phyloP scores from a whole-genome alignment of 2,329 filamentous ascomycete genomes.

The Colletotrichum acutatum region DNA sequence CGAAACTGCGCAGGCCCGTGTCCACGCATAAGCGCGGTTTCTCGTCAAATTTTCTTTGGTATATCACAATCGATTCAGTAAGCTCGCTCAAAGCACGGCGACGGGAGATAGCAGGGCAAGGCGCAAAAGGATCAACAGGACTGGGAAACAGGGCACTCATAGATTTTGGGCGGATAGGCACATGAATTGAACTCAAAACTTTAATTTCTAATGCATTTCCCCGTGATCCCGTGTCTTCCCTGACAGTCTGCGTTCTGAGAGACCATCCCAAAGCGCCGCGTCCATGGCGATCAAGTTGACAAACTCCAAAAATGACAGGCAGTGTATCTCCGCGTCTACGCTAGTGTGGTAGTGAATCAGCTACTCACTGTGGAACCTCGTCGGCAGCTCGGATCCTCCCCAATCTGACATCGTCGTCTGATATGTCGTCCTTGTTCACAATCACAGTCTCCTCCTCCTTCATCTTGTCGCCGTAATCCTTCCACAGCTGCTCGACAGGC shows the following conservation, averaged over 20 bases:
- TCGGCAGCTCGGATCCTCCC: constrained; percentile 26
- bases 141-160: constrained; percentile 21
- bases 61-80: background rate
- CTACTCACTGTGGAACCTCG: background rate
- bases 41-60: constrained; percentile 4
- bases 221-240: background rate
- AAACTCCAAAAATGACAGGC: background rate
- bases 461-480: constrained; percentile 68
- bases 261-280: background rate
- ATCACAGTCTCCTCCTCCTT: constrained; percentile 37
- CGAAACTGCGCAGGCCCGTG: constrained; percentile 39
- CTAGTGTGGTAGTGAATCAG: no score
- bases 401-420: constrained; percentile 35
- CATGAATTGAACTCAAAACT: background rate
- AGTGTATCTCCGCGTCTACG: background rate
- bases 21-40: constrained; percentile 42
- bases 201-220: background rate
- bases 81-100: background rate
- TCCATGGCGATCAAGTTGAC: background rate
- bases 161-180: constrained; percentile 17
- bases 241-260: background rate
- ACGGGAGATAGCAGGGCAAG: constrained; percentile 4
- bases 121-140: constrained; percentile 31
- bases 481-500: constrained; percentile 77
- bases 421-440: constrained; percentile 39